Percentiles rank a stretch among this genome's conserved stretches.
Conservation (phyloP, 2,329 filamentous ascomycete species). For the Aureobasidium sp. region DNA sequence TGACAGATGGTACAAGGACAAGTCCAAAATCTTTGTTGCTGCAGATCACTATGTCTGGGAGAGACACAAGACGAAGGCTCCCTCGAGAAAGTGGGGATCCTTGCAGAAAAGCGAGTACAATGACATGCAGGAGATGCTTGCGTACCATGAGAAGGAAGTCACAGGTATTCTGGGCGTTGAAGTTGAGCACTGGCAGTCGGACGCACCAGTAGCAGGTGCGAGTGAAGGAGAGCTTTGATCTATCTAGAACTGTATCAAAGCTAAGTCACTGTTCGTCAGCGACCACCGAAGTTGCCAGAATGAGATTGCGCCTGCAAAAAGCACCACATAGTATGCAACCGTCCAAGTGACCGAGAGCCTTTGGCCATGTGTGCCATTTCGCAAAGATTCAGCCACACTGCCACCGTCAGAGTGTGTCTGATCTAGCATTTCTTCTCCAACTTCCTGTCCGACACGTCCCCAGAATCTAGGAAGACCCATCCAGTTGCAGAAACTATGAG, state of each 20-base stretch:
- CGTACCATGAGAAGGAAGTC: constrained; percentile 43
- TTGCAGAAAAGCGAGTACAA: constrained; percentile 38
- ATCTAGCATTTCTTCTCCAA: constrained; percentile 20
- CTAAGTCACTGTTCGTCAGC: constrained; percentile 54
- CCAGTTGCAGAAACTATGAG: constrained; percentile 87
- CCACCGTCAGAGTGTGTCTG: constrained; percentile 12
- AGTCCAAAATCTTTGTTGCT: constrained; percentile 72
- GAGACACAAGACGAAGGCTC: constrained; percentile 47
- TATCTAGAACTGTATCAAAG: constrained; percentile 1
- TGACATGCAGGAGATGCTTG: constrained; percentile 49
- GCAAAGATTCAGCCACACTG: constrained; percentile 21
- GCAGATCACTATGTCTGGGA: constrained; percentile 68
- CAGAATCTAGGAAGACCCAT: constrained; percentile 82
- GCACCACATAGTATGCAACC: constrained; percentile 66
- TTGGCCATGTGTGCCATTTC: constrained; percentile 21
- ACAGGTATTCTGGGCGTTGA: constrained; percentile 35
- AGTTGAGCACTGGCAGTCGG: constrained; percentile 29
- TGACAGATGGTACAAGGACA: constrained; percentile 68
- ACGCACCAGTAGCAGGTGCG: background rate
- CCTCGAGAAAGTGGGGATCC: constrained; percentile 49
- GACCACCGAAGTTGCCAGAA: constrained; percentile 67
- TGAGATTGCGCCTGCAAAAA: constrained; percentile 60
- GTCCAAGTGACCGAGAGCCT: constrained; percentile 54
- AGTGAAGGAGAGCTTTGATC: background rate
- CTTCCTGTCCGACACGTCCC: constrained; percentile 58